phyloP scores from a whole-genome alignment of 495 filamentous ascomycete species.

The Aspergillus olivimuriae region DNA sequence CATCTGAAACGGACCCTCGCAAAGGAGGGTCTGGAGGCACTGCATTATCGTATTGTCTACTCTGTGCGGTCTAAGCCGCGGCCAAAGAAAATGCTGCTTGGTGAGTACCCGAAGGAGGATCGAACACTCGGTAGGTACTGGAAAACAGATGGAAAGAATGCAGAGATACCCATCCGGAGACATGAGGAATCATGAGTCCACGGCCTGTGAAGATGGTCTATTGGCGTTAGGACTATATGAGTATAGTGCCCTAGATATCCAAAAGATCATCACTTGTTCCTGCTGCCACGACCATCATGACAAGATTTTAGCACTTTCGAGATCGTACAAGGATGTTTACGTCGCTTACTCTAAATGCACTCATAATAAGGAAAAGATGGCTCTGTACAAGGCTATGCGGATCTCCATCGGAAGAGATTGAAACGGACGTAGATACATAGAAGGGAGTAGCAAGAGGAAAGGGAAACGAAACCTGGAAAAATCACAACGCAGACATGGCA shows the following conservation, averaged over 20 bases:
- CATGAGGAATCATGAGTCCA: background rate
- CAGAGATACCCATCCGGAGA: background rate
- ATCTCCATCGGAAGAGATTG: constrained; percentile 10
- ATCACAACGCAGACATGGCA: constrained; percentile 4
- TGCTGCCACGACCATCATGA: too few species aligned
- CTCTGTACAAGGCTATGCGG: constrained; percentile 15
- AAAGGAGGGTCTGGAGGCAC: constrained; percentile 62
- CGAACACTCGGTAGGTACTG: background rate
- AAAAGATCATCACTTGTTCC: too few species aligned
- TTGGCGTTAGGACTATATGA: too few species aligned
- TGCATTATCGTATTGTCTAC: constrained; percentile 65
- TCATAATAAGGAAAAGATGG: too few species aligned
- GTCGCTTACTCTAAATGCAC: too few species aligned
- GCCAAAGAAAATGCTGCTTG: constrained; percentile 53
- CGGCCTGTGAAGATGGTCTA: too few species aligned
- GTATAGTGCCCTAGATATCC: too few species aligned
- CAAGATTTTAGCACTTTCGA: too few species aligned
- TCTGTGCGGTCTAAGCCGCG: constrained; percentile 61
- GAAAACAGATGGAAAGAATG: background rate
- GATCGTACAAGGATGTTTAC: too few species aligned
- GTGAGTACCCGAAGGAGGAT: constrained; percentile 20
- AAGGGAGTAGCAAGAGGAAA: constrained; percentile 8
- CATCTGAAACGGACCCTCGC: constrained; percentile 66
- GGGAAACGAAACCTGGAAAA: constrained; percentile 8
- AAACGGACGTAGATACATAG: constrained; percentile 14